Base-by-base conservation (phyloP, 371 early-diverging fungal species). In the Apophysomyces variabilis region DNA sequence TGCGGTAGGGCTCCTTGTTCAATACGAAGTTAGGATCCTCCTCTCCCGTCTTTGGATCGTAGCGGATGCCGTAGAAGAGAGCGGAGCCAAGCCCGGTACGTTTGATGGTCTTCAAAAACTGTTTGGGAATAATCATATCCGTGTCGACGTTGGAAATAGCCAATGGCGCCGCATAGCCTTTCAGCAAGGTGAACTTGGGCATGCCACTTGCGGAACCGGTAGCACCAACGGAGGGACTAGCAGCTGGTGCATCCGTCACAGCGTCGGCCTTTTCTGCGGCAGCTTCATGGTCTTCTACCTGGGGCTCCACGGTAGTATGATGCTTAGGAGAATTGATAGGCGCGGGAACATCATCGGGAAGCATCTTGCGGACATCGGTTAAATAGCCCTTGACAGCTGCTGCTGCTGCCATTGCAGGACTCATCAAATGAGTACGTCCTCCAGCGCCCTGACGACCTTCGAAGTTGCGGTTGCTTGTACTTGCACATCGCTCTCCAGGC, bases 121-220 rank as follows among this genome's bases (percentile, higher is more conserved):
- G 88, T 71, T 90, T 90, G 70, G 90, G 90, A 71, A 90, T 90
- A 66, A 90, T 86, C 86, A 85, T 87, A 71, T 90, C 90, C 36
- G 90, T 90, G 73, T 90, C 90, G 41, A 88, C 81, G 69, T 90
- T 90, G 68, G 87, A 68, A 66, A 87, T 80, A 43, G 76, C 79
- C 65, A 90, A 76, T 18, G 88, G 88, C 3, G 88, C 88, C 36
- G 88, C 83, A 63, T 76, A 71, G 38, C 87, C 85, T 60, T 83
- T 83, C 44, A 87, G 73, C 47, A 74, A 77, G 14, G 86, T 87
- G 70, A 90, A 90, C 45, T 74, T 67, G 46, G 85, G 83, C 84
- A 90, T 87, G 59, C 88, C 87, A 38, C 67, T 78, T 14, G 77
- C 45, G 3, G 66, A 58, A 13, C 58, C 38, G 18, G 65, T n/a